These are phyloP conservation scores for Phlebiopsis gigantea DNA, from an alignment of 768 basidiomycete genomes.

Conservation along the genomic window DNA sequence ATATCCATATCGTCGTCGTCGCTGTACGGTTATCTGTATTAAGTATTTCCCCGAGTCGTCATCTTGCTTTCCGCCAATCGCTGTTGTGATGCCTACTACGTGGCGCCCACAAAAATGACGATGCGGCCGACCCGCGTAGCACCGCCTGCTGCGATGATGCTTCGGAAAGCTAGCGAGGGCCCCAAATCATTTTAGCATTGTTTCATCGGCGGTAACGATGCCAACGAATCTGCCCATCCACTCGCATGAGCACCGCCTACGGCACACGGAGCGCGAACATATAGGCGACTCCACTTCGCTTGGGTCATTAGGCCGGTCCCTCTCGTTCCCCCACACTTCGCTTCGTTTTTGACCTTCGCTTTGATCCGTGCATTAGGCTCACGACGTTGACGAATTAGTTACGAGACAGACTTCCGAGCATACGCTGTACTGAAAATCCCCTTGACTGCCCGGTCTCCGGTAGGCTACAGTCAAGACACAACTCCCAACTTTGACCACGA, in stretches of 20 bases:
- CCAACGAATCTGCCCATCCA: constrained; percentile 3
- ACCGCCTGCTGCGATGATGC: not conserved
- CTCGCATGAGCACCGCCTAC: not conserved
- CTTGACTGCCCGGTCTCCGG: constrained; percentile 5
- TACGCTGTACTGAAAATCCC: not conserved
- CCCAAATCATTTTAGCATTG: constrained; percentile 2
- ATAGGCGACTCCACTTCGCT: constrained; percentile 9
- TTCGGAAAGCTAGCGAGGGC: not conserved
- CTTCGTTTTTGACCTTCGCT: constrained; percentile 8
- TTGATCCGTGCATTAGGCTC: not conserved
- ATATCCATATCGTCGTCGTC: constrained; percentile 2
- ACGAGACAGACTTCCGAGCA: not conserved
- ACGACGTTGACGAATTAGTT: not conserved
- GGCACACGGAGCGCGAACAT: constrained; percentile 2
- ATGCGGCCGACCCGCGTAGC: not conserved
- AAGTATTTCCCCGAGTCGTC: not conserved
- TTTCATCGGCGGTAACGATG: constrained; percentile 4
- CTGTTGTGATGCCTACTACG: not conserved
- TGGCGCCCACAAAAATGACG: not conserved
- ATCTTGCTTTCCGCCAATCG: not conserved
- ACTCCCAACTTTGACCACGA: not conserved
- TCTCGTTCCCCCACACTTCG: not conserved
- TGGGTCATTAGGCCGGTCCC: constrained; percentile 9
- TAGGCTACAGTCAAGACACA: constrained; percentile 8
- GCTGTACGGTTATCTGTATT: not conserved